A percentile compares a stretch with the other conserved stretches of the same genome.
Evolutionary conservation across 371 early-diverging fungal genomes (phyloP).

Genomic region (Syncephalastrum sp.): DNA sequence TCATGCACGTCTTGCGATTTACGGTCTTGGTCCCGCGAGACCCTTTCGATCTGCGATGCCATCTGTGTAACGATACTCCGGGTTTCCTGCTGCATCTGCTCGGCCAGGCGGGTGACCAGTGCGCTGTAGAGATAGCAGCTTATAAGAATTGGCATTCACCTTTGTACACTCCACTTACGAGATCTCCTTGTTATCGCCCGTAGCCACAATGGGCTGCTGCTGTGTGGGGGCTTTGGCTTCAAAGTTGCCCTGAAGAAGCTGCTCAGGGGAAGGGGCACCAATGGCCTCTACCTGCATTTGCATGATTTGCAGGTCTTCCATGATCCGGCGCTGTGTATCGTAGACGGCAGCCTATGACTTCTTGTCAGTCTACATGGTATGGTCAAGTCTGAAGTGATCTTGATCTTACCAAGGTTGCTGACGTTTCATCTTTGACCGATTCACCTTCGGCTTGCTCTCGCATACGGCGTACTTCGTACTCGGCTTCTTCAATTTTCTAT

Average conservation of each 20-base stretch:
- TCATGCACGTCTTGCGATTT: conserved; percentile 26
- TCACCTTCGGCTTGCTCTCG: conserved; percentile 34
- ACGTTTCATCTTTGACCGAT: conserved; percentile 21
- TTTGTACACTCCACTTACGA: conserved; percentile 15
- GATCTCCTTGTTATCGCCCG: conserved; percentile 2
- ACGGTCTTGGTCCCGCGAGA: conserved; percentile 28
- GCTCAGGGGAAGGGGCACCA: conserved; percentile 47
- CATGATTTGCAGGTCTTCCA: conserved; percentile 63
- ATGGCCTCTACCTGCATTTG: conserved; percentile 58
- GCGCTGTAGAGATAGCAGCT: background rate
- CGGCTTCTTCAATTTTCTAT: conserved; percentile 60
- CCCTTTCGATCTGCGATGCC: conserved; percentile 19
- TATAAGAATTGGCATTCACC: background rate
- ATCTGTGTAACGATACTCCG: conserved; percentile 13
- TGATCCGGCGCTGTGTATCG: conserved; percentile 68
- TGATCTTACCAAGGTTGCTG: conserved; percentile 31
- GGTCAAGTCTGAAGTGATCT: background rate
- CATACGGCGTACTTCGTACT: conserved; percentile 37
- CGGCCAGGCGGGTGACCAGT: conserved; percentile 10
- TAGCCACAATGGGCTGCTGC: conserved; percentile 1
- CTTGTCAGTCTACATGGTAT: background rate
- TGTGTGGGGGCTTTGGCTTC: conserved; percentile 7
- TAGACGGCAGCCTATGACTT: conserved; percentile 33
- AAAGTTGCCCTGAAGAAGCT: conserved; percentile 26
- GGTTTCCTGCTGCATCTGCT: conserved; percentile 17